Conservation (phyloP, 306 rosid genomes). For the Malus orientalis region DNA sequence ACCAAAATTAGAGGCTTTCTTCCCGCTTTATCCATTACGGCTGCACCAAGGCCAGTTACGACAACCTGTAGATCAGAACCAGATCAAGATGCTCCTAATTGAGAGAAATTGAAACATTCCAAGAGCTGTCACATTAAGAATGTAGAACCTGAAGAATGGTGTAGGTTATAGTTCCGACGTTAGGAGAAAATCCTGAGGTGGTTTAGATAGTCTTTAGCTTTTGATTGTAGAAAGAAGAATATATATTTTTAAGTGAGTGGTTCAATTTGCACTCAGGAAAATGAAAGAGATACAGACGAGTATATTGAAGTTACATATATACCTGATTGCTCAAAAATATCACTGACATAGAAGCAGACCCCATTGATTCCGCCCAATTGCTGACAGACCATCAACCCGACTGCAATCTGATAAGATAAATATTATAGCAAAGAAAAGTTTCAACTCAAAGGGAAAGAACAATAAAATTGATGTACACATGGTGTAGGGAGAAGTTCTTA, state of each 20-base stretch:
- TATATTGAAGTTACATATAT: neutral
- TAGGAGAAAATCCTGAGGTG: conserved; percentile 59
- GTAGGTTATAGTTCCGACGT: conserved; percentile 44
- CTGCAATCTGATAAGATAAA: conserved; percentile 49
- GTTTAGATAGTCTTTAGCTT: neutral
- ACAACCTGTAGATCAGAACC: conserved; percentile 44
- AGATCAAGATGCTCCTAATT: neutral
- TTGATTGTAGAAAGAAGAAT: conserved; percentile 7
- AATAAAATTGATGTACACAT: neutral
- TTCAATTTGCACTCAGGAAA: neutral
- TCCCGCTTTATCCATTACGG: conserved; percentile 60
- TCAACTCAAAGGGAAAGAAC: neutral
- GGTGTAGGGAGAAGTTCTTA: conserved; percentile 22
- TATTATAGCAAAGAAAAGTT: neutral
- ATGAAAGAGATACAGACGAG: neutral
- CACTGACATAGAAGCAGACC: conserved; percentile 61
- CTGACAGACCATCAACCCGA: conserved; percentile 86
- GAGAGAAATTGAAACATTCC: neutral
- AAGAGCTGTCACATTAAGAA: conserved; percentile 9
- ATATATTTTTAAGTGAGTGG: neutral
- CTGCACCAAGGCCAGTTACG: conserved; percentile 55
- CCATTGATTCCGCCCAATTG: conserved; percentile 92
- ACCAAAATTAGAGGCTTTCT: conserved; percentile 85
- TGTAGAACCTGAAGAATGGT: conserved; percentile 66
- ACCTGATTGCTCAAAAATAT: conserved; percentile 69